These are phyloP conservation scores for Nymphaea thermarum DNA, from an alignment of 164 flowering plant species.

Conservation along the genomic window DNA sequence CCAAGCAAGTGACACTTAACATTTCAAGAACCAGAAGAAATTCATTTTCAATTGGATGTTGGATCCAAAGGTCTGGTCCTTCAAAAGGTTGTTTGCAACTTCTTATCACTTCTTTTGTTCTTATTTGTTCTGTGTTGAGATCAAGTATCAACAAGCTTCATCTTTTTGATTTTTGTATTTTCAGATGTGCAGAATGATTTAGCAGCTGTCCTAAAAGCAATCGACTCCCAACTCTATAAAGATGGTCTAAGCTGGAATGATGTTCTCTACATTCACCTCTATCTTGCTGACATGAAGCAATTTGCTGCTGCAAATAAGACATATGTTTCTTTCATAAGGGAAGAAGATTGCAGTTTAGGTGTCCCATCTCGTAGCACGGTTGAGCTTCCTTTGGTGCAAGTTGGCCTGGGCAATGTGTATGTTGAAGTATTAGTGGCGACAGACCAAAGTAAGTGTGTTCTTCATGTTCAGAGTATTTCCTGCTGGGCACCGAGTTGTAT, in stretches of 20 bases:
- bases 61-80: conserved; percentile 44
- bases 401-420: conserved; percentile 61
- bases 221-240: conserved; percentile 38
- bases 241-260: conserved; percentile 58
- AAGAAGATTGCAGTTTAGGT: conserved; percentile 76
- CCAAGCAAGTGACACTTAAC: conserved; percentile 20
- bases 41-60: conserved; percentile 65
- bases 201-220: conserved; percentile 34
- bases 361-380: conserved; percentile 97
- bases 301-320: conserved; percentile 79
- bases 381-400: conserved; percentile 62
- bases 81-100: conserved; percentile 38
- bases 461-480: conserved; percentile 96
- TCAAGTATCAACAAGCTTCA: neutral
- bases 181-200: conserved; percentile 66
- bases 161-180: conserved; percentile 1
- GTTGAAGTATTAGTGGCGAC: conserved; percentile 67
- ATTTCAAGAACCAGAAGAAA: conserved; percentile 38
- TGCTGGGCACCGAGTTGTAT: conserved; percentile 99
- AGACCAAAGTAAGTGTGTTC: conserved; percentile 58
- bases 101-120: neutral
- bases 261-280: conserved; percentile 84
- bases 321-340: conserved; percentile 74
- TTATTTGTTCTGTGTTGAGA: conserved; percentile 2
- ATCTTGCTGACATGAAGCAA: conserved; percentile 71